A percentile compares a stretch with the other conserved stretches of the same genome.
Conservation (phyloP, 192 early-diverging fungal genomes). For the Coemansia aciculifera region DNA sequence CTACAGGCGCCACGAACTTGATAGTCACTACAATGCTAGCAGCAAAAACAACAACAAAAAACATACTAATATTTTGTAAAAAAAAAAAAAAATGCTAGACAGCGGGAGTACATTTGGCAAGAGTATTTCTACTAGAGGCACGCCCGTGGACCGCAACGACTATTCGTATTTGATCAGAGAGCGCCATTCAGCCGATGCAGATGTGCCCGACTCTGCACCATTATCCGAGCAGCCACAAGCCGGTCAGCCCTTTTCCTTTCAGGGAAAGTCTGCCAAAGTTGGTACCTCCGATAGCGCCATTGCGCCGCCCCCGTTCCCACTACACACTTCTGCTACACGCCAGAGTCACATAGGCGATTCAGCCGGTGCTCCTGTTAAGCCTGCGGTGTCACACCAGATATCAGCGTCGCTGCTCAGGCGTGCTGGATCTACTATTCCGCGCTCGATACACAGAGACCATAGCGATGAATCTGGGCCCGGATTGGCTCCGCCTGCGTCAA, state of each 20-base stretch:
- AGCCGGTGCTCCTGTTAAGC: neutral
- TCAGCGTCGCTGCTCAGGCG: slow-evolving; percentile 32
- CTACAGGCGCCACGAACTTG: slow-evolving; percentile 6
- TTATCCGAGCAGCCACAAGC: slow-evolving; percentile 25
- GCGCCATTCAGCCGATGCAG: slow-evolving; percentile 31
- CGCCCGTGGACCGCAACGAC: slow-evolving; percentile 39
- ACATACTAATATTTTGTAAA: neutral
- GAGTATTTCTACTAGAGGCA: slow-evolving; percentile 15
- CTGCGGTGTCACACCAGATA: slow-evolving; percentile 19
- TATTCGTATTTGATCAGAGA: slow-evolving; percentile 50
- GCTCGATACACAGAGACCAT: slow-evolving; percentile 17
- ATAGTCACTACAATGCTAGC: slow-evolving; percentile 8
- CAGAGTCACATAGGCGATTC: slow-evolving; percentile 31
- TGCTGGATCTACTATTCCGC: slow-evolving; percentile 34
- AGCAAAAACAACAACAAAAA: slow-evolving; percentile 4
- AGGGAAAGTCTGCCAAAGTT: slow-evolving; percentile 13
- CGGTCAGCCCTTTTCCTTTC: slow-evolving; percentile 38
- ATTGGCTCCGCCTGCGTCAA: slow-evolving; percentile 26
- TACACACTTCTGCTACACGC: slow-evolving; percentile 26
- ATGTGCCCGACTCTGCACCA: slow-evolving; percentile 8
- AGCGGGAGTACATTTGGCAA: slow-evolving; percentile 3
- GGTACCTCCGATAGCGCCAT: neutral
- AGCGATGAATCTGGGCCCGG: slow-evolving; percentile 6
- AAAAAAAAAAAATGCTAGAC: neutral
- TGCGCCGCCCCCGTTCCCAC: slow-evolving; percentile 11